These are phyloP conservation scores for Wilcoxina mikolae DNA, from an alignment of 495 filamentous ascomycete genomes.

Conservation along the genomic window DNA sequence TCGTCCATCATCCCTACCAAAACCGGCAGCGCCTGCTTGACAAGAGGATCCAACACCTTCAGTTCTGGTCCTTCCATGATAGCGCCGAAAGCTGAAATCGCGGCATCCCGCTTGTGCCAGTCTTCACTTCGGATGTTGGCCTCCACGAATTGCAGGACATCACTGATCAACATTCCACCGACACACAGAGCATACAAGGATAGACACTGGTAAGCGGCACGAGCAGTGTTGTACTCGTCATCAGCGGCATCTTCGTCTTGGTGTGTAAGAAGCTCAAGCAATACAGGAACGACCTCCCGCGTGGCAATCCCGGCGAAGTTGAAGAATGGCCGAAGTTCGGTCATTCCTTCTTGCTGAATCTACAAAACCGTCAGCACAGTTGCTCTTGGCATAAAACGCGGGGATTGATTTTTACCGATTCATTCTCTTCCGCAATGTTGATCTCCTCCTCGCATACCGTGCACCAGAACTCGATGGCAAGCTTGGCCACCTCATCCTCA, in stretches of 20 bases:
- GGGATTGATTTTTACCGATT: conserved; percentile 44
- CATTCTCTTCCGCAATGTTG: conserved; percentile 91
- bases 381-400: background rate
- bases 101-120: conserved; percentile 87
- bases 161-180: conserved; percentile 58
- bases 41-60: conserved; percentile 69
- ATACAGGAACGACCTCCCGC: conserved; percentile 79
- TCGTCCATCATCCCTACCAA: conserved; percentile 96
- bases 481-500: conserved; percentile 93
- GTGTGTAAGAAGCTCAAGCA: conserved; percentile 75
- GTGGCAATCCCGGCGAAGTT: conserved; percentile 84
- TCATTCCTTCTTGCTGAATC: conserved; percentile 50
- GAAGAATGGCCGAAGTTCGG: conserved; percentile 74
- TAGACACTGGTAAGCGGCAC: conserved; percentile 90
- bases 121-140: conserved; percentile 74
- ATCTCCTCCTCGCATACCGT: conserved; percentile 98
- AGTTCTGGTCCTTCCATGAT: conserved; percentile 98
- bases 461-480: conserved; percentile 98
- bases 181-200: conserved; percentile 91
- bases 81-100: conserved; percentile 93
- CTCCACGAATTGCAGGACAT: conserved; percentile 82
- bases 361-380: conserved; percentile 2
- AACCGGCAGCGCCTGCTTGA: conserved; percentile 84
- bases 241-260: conserved; percentile 95
- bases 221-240: conserved; percentile 91